These are phyloP conservation scores for Amanita rimosa DNA, from an alignment of 768 basidiomycete species.

Conservation along the genomic window DNA sequence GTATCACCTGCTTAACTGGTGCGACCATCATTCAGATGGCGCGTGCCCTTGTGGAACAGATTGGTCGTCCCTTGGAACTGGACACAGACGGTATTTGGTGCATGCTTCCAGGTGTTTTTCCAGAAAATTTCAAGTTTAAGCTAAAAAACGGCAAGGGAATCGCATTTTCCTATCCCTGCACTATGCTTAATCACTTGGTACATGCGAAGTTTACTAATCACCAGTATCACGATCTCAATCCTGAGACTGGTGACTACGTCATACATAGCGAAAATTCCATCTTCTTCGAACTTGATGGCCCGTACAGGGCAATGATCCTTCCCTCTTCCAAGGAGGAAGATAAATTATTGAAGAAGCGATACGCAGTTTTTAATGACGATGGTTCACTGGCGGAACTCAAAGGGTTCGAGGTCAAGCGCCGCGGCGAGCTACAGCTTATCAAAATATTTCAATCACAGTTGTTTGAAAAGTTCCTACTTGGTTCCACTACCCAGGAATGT, in stretches of 20 bases:
- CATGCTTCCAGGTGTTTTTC: slow-evolving; percentile 97
- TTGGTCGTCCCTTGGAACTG: slow-evolving; percentile 91
- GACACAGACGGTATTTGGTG: slow-evolving; percentile 99
- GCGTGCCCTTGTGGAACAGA: slow-evolving; percentile 91
- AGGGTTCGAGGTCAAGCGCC: slow-evolving; percentile 97
- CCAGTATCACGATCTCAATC: slow-evolving; percentile 91
- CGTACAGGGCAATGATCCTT: slow-evolving; percentile 98
- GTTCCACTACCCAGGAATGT: slow-evolving; percentile 89
- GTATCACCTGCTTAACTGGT: slow-evolving; percentile 96
- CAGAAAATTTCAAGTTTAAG: slow-evolving; percentile 96
- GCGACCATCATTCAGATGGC: slow-evolving; percentile 99
- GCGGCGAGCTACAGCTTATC: slow-evolving; percentile 96
- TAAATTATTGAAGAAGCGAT: slow-evolving; percentile 95
- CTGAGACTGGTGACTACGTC: slow-evolving; percentile 72
- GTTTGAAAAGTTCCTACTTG: slow-evolving; percentile 95
- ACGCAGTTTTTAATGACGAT: slow-evolving; percentile 98
- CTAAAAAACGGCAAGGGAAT: slow-evolving; percentile 80
- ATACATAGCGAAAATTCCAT: slow-evolving; percentile 96
- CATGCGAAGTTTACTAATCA: slow-evolving; percentile 94
- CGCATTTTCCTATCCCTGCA: slow-evolving; percentile 92
- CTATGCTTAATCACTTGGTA: slow-evolving; percentile 98
- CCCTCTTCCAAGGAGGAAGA: slow-evolving; percentile 99
- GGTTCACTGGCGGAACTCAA: slow-evolving; percentile 97
- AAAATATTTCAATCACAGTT: slow-evolving; percentile 99
- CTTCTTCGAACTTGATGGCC: slow-evolving; percentile 98